Percentiles rank a stretch among this genome's conserved stretches.
Conservation (phyloP, 169 alveolate species). For the Babesia divergens region DNA sequence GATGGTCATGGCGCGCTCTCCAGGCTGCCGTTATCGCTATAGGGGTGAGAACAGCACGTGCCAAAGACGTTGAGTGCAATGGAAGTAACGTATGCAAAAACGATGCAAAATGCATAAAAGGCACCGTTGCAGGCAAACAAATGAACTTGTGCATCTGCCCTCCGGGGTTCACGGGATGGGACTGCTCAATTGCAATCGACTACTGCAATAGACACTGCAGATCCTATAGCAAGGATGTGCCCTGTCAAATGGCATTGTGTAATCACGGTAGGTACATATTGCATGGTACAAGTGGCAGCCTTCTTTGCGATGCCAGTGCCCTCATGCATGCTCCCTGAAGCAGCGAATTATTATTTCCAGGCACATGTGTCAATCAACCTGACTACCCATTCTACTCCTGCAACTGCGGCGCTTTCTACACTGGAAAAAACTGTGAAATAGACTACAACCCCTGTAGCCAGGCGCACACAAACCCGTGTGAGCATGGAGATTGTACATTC, state of each 20-base stretch:
- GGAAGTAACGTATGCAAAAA: conserved; percentile 27
- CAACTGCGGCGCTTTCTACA: conserved; percentile 75
- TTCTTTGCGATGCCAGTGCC: not conserved
- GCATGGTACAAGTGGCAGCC: not conserved
- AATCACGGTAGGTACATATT: conserved; percentile 50
- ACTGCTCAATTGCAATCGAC: conserved; percentile 47
- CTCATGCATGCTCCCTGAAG: not conserved
- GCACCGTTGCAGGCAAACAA: not conserved
- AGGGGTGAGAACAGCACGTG: not conserved
- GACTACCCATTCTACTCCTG: conserved; percentile 69
- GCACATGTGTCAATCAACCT: conserved; percentile 56
- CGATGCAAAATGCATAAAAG: conserved; percentile 40
- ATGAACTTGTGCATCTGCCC: conserved; percentile 53
- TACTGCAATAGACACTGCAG: conserved; percentile 61
- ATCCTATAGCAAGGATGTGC: conserved; percentile 27
- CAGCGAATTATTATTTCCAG: conserved; percentile 7
- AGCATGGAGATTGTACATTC: conserved; percentile 70
- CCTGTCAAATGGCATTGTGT: conserved; percentile 57
- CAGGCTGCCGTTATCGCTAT: too few relatives aligned
- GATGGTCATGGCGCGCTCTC: too few relatives aligned
- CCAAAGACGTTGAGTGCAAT: conserved; percentile 31
- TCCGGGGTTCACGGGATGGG: conserved; percentile 63
- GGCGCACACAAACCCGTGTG: conserved; percentile 71
- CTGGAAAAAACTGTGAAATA: conserved; percentile 75
- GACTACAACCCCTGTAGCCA: conserved; percentile 76